Evolutionary conservation across 768 basidiomycete genomes (phyloP).

Genomic region (Auricularia sp.): DNA sequence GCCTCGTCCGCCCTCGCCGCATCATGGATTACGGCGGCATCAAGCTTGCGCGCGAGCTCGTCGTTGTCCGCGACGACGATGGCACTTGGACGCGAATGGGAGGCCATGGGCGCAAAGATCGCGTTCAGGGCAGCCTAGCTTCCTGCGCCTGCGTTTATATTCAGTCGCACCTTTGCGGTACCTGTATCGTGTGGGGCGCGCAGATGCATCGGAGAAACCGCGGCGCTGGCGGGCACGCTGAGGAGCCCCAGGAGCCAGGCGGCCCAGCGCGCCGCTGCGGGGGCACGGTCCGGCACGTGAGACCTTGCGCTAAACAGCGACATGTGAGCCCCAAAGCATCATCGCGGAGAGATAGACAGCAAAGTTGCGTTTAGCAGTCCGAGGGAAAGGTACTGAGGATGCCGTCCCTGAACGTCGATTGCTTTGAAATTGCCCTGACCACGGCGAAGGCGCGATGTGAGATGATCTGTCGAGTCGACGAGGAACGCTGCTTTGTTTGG

Average conservation of each 20-base stretch:
- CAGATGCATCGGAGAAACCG: not conserved
- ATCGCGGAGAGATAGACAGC: too few relatives aligned
- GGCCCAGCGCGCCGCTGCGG: too few relatives aligned
- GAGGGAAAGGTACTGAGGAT: too few relatives aligned
- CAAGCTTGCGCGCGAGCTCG: conserved; percentile 12
- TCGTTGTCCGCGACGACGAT: conserved; percentile 12
- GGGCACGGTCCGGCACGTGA: too few relatives aligned
- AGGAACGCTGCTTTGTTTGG: too few relatives aligned
- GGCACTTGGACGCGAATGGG: not conserved
- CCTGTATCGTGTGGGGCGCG: not conserved
- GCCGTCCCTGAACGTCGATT: too few relatives aligned
- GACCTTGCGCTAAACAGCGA: too few relatives aligned
- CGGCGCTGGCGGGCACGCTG: not conserved
- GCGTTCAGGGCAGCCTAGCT: not conserved
- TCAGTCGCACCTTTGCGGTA: not conserved
- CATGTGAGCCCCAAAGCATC: too few relatives aligned
- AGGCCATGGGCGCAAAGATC: not conserved
- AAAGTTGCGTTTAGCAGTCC: too few relatives aligned
- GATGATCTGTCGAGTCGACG: too few relatives aligned
- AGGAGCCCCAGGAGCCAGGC: not conserved
- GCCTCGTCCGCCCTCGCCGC: conserved; percentile 19
- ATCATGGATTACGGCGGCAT: conserved; percentile 15
- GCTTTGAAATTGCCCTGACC: too few relatives aligned
- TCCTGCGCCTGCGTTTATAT: not conserved
- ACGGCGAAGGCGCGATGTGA: too few relatives aligned